Evolutionary conservation across 2,329 filamentous ascomycete genomes (phyloP).

Genomic region (Cadophora malorum): DNA sequence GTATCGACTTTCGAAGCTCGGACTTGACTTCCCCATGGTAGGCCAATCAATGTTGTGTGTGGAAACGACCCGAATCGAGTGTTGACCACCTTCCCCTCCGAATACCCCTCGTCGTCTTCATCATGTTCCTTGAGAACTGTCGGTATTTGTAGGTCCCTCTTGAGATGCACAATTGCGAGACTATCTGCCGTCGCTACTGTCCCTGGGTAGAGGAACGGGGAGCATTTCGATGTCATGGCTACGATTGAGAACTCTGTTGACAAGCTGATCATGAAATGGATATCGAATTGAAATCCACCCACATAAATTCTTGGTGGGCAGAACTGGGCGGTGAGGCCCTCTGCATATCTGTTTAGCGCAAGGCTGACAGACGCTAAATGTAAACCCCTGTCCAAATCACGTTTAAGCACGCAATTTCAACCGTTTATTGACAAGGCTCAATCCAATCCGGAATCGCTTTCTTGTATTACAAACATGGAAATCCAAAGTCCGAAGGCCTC

Average conservation of each 20-base stretch:
- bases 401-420: conserved; percentile 31
- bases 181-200: conserved; percentile 64
- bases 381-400: conserved; percentile 19
- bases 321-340: background rate
- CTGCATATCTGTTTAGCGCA: background rate
- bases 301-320: conserved; percentile 14
- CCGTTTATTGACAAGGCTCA: conserved; percentile 12
- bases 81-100: conserved; percentile 81
- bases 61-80: conserved; percentile 93
- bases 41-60: conserved; percentile 75
- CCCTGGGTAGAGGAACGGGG: conserved; percentile 81
- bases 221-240: conserved; percentile 50
- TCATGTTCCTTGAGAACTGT: conserved; percentile 69
- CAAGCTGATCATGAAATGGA: background rate
- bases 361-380: conserved; percentile 7
- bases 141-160: conserved; percentile 83
- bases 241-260: background rate
- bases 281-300: background rate
- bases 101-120: conserved; percentile 72
- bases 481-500: background rate
- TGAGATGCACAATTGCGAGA: conserved; percentile 86
- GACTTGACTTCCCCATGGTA: conserved; percentile 92
- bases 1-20: conserved; percentile 90
- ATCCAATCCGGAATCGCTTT: background rate
- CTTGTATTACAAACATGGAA: conserved; percentile 29